Conservation (phyloP, 2,329 filamentous ascomycete genomes). For the Sporothrix inflata region DNA sequence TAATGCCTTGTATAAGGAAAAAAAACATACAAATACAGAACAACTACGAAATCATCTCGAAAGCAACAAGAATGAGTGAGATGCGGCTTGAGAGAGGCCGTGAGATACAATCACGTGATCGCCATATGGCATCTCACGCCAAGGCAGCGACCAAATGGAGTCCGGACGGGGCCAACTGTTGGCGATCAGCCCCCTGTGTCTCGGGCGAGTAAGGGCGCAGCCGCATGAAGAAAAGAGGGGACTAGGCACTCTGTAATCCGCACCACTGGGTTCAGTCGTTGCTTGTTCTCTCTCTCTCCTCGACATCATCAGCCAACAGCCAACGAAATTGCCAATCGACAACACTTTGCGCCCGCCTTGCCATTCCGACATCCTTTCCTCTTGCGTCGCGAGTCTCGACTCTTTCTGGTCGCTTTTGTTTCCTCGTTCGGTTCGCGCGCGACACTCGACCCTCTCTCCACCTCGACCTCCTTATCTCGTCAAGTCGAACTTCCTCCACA, state of each 20-base stretch:
- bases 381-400: background rate
- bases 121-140: background rate
- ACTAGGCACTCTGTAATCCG: background rate
- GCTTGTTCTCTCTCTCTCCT: background rate
- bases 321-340: constrained; percentile 3
- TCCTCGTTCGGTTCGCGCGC: background rate
- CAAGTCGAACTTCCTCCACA: background rate
- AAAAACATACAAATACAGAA: too few relatives aligned
- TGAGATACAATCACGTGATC: background rate
- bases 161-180: background rate
- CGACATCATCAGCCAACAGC: background rate
- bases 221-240: constrained; percentile 14
- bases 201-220: background rate
- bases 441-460: background rate
- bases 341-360: background rate
- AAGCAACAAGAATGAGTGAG: too few relatives aligned
- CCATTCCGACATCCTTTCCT: background rate
- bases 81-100: too few relatives aligned
- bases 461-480: background rate
- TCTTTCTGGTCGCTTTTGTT: background rate
- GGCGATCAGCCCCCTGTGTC: constrained; percentile 3
- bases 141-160: constrained; percentile 12
- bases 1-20: too few relatives aligned
- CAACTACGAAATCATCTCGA: too few relatives aligned
- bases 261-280: background rate